Percentiles rank a stretch among this genome's conserved stretches.
These are phyloP conservation scores for Aaosphaeria arxii DNA, from an alignment of 2,329 filamentous ascomycete genomes.

Conservation along the genomic window DNA sequence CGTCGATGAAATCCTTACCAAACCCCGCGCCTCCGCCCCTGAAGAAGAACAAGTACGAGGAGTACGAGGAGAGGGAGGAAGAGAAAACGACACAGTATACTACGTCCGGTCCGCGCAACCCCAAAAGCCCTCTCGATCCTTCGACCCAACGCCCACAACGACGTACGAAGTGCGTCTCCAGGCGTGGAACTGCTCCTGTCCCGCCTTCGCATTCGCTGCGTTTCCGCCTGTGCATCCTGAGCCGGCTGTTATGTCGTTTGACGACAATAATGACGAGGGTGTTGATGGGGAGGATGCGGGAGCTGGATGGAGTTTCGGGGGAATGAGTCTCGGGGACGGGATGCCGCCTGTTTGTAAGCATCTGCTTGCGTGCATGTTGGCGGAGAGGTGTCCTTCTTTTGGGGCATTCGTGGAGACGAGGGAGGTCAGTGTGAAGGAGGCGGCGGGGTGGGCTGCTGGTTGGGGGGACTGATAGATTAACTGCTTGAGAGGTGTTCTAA, in stretches of 20 bases:
- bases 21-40: not conserved
- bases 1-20: too few species aligned
- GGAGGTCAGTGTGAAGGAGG: conserved; percentile 60
- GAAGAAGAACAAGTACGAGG: not conserved
- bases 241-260: not conserved
- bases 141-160: not conserved
- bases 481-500: too few species aligned
- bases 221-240: conserved; percentile 47
- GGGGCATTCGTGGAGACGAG: conserved; percentile 55
- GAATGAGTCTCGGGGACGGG: conserved; percentile 40
- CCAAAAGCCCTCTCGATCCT: conserved; percentile 33
- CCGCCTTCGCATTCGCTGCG: conserved; percentile 73
- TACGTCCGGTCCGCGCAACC: conserved; percentile 62
- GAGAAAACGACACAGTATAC: conserved; percentile 46
- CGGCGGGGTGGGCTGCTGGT: conserved; percentile 64
- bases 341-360: conserved; percentile 77
- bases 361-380: conserved; percentile 77
- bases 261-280: too few species aligned
- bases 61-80: not conserved
- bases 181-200: conserved; percentile 89
- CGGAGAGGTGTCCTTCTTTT: conserved; percentile 62
- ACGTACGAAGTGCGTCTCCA: conserved; percentile 68
- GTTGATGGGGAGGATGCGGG: not conserved
- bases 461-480: conserved; percentile 26
- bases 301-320: conserved; percentile 48